Evolutionary conservation across 768 basidiomycete genomes (phyloP), one percentile per base, ranked within the genome.

Genomic region (Cubamyces sp.): DNA sequence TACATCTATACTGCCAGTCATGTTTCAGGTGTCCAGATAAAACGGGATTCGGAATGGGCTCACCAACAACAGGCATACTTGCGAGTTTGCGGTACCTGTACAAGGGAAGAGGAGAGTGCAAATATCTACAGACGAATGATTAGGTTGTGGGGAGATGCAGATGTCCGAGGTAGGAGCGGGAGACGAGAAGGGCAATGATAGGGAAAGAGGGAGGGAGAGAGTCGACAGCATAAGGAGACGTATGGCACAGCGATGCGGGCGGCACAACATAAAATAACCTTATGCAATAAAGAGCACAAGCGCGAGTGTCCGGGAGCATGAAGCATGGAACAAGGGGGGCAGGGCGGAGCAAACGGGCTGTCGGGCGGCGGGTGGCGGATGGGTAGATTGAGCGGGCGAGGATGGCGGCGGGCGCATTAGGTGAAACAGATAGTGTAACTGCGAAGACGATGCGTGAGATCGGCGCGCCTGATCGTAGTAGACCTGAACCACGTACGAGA

Each of bases 161-260:
- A 58, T 50, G 54, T 56, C 54, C 37, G 54, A 46, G 48, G 47
- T 34, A 54, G 26, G 18, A 51, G 16, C n/a, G 50, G 40, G 40
- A 23, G 53, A 30, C 25, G 18, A 28, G 45, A 19, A 21, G 43
- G 54, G 5, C 54, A 18, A 23, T 34, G 54, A 30, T 9, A 25
- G 42, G 16, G 15, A 43, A 34, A 28, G 8, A 51, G 1, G 7
- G 57, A 51, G 49, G 49, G 48, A 59, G 45, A 30, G 28, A 39
- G 23, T 60, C 63, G 63, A 64, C 49, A 64, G 63, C 63, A 64
- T 64, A 60, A 60, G 58, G 62, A 58, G 50, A 50, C 49, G 30
- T 59, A 64, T 55, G 62, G 14, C 62, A 64, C 57, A 64, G 62
- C 62, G 49, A 54, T 57, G 62, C 52, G 50, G 54, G 50, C 50